A percentile compares a stretch with the other conserved stretches of the same genome.
phyloP scores from a whole-genome alignment of 106 monocot genomes.

The Allium sativum region DNA sequence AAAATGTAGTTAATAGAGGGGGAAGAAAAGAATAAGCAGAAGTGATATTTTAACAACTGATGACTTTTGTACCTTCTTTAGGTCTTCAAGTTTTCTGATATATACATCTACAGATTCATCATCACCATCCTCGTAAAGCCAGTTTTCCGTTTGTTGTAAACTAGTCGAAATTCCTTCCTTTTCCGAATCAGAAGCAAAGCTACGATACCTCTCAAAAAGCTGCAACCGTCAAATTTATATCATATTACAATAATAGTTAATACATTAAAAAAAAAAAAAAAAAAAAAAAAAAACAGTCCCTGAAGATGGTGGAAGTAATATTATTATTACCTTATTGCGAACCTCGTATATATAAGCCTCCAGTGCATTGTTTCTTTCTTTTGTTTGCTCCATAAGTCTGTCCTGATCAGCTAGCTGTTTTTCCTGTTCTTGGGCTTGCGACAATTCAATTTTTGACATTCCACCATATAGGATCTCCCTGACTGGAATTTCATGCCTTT shows the following conservation, averaged over 20 bases:
- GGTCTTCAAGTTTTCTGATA: constrained; percentile 46
- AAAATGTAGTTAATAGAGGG: neutral
- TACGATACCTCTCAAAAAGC: constrained; percentile 84
- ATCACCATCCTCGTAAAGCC: constrained; percentile 96
- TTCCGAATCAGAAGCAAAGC: constrained; percentile 67
- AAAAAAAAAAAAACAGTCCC: neutral
- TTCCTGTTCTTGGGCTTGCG: constrained; percentile 52
- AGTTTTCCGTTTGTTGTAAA: constrained; percentile 79
- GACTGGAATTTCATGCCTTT: constrained; percentile 45
- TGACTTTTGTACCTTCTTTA: constrained; percentile 51
- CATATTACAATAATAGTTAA: neutral
- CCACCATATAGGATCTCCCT: constrained; percentile 45
- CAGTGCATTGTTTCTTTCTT: constrained; percentile 76
- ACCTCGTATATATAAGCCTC: constrained; percentile 85
- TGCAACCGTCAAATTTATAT: constrained; percentile 11
- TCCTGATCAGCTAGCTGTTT: constrained; percentile 53
- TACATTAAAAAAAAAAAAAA: neutral
- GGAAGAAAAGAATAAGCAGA: neutral
- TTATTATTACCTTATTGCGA: constrained; percentile 64
- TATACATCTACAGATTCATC: constrained; percentile 82
- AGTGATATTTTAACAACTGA: too few species aligned
- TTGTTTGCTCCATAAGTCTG: constrained; percentile 68
- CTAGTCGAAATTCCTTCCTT: constrained; percentile 56
- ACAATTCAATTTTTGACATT: constrained; percentile 32
- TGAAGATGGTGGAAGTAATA: neutral